Base-by-base conservation (phyloP, 2,329 filamentous ascomycete species). In the Botrytis fabae region DNA sequence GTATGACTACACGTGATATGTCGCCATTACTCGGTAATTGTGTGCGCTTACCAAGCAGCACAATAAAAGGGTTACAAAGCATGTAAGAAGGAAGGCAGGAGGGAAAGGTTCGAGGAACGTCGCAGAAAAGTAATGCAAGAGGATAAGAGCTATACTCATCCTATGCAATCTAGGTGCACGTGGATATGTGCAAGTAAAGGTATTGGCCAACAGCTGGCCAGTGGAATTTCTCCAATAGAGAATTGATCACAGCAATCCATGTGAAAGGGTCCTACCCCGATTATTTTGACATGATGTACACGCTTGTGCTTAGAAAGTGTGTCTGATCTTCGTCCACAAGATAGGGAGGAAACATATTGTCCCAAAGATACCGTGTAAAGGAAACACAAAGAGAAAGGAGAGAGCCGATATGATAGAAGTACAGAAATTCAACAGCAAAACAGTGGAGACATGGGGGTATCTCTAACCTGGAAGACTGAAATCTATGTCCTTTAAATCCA, bases 1-100 rank as follows among this genome's bases (percentile, higher is more conserved):
- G 65, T 63, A 71, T 59, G 73, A 72, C 64, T 69, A 69, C 78
- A 79, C 75, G 77, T 79, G 78, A 79, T 63, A 79, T 79, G 70
- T 74, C 78, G 75, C 78, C 66, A 78, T 78, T 38, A 44, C 32
- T 40, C 51, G 48, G 57, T 69, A 40, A 74, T 35, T 61, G 60
- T 44, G 54, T 42, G 73, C 70, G 75, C 70, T 71, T 57, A 71
- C 70, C 70, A 71, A 71, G 48, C 70, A 46, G 35, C 25, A 68
- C 32, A 48, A 69, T 40, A 9, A 54, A 72, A 48, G 10, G 12
- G 25, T 28, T 40, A 46, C 57, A 62, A 61, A 38, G 32, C n/a
- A 72, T 16, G 44, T 32, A 54, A 32, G 60, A 68, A 4, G 40
- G 32, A 40, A 35, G 70, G 20, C 6, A 25, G 28, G 28, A 46